phyloP scores from a whole-genome alignment of 2,329 filamentous ascomycete species.

The Aspergillus aculeatus region DNA sequence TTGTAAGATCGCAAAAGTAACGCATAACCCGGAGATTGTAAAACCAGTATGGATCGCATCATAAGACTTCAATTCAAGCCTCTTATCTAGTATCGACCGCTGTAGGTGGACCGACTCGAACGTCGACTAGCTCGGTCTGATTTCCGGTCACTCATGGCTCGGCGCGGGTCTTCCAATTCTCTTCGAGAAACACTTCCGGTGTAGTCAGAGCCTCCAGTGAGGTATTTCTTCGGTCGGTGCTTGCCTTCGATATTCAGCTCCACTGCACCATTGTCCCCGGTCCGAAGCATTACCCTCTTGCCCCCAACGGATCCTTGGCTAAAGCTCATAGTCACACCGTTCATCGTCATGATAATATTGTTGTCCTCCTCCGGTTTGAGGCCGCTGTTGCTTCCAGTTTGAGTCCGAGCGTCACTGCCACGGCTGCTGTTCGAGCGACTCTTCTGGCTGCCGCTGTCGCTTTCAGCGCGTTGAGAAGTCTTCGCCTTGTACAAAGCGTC shows the following conservation, averaged over 20 bases:
- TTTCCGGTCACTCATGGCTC: slow-evolving; percentile 33
- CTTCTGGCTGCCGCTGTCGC: slow-evolving; percentile 43
- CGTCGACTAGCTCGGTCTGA: slow-evolving; percentile 40
- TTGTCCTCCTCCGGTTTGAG: slow-evolving; percentile 38
- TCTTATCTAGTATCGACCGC: slow-evolving; percentile 21
- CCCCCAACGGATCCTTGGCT: slow-evolving; percentile 36
- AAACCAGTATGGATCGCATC: slow-evolving; percentile 1
- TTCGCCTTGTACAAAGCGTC: slow-evolving; percentile 37
- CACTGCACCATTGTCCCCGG: slow-evolving; percentile 38
- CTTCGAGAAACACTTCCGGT: slow-evolving; percentile 25
- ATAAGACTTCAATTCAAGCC: neutral
- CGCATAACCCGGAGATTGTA: neutral
- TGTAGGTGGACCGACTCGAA: slow-evolving; percentile 41
- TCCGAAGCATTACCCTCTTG: slow-evolving; percentile 41
- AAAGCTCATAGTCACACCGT: slow-evolving; percentile 42
- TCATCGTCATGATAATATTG: slow-evolving; percentile 41
- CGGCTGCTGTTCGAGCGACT: slow-evolving; percentile 44
- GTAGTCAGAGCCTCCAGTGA: slow-evolving; percentile 37
- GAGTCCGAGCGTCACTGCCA: slow-evolving; percentile 37
- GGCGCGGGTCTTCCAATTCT: slow-evolving; percentile 35
- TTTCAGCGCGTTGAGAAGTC: slow-evolving; percentile 29
- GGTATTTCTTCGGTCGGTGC: slow-evolving; percentile 37
- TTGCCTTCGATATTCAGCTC: slow-evolving; percentile 41
- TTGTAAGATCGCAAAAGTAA: neutral
- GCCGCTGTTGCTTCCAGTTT: slow-evolving; percentile 32